Evolutionary conservation across 2,329 filamentous ascomycete genomes (phyloP).

Genomic region (Byssochlamys sp.): DNA sequence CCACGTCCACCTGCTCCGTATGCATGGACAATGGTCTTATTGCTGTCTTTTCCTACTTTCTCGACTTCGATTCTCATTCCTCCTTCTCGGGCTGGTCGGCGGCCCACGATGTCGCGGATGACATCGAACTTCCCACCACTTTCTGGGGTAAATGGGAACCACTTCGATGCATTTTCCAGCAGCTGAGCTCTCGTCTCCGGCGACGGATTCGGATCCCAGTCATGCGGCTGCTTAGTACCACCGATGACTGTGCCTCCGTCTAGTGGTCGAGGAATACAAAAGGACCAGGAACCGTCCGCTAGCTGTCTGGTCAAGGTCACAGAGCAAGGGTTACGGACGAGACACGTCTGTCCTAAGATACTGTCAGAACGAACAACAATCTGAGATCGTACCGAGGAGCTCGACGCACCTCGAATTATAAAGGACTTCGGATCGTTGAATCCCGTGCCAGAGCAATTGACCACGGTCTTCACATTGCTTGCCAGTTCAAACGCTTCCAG

Average conservation of each 20-base stretch:
- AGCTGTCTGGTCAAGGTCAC: slow-evolving; percentile 52
- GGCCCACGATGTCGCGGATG: slow-evolving; percentile 38
- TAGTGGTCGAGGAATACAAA: slow-evolving; percentile 53
- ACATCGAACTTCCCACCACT: slow-evolving; percentile 31
- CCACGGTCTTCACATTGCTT: slow-evolving; percentile 25
- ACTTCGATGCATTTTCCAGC: slow-evolving; percentile 34
- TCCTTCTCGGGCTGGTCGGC: slow-evolving; percentile 36
- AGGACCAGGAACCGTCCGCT: slow-evolving; percentile 53
- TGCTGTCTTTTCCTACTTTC: slow-evolving; percentile 13
- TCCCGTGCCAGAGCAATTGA: slow-evolving; percentile 38
- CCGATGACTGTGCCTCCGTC: slow-evolving; percentile 57
- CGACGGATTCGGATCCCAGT: slow-evolving; percentile 46
- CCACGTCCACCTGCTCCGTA: slow-evolving; percentile 55
- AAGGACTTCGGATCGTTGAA: slow-evolving; percentile 35
- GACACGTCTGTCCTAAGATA: slow-evolving; percentile 35
- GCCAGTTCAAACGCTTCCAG: slow-evolving; percentile 31
- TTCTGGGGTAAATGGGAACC: slow-evolving; percentile 32
- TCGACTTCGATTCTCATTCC: slow-evolving; percentile 48
- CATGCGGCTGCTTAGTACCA: slow-evolving; percentile 53
- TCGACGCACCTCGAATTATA: slow-evolving; percentile 32
- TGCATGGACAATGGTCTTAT: slow-evolving; percentile 39
- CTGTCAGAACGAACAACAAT: neutral
- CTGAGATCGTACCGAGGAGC: neutral
- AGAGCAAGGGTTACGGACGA: slow-evolving; percentile 36
- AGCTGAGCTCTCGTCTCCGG: slow-evolving; percentile 39